phyloP scores from a whole-genome alignment of 805 yeast species.

The Ogataea paradorogensis region DNA sequence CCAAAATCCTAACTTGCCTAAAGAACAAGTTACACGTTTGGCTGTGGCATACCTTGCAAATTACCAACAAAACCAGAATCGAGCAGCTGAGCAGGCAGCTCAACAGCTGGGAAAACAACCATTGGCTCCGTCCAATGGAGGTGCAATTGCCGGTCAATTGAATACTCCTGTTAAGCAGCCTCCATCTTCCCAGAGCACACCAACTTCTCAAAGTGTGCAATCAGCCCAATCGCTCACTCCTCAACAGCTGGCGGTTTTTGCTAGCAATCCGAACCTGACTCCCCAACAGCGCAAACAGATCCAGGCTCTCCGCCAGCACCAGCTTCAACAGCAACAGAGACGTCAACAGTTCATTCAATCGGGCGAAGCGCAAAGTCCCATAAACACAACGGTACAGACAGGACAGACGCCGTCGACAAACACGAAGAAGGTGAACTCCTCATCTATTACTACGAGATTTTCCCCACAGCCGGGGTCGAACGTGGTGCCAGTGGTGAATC shows the following conservation, averaged over 20 bases:
- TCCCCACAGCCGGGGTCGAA: conserved; percentile 30
- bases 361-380: conserved; percentile 14
- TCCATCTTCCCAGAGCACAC: conserved; percentile 9
- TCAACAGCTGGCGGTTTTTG: conserved; percentile 28
- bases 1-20: conserved; percentile 60
- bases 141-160: conserved; percentile 18
- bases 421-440: conserved; percentile 20
- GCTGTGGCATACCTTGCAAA: conserved; percentile 64
- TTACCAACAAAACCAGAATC: conserved; percentile 49
- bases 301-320: conserved; percentile 39
- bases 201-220: conserved; percentile 1
- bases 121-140: conserved; percentile 12
- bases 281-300: conserved; percentile 45
- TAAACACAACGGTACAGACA: conserved; percentile 15
- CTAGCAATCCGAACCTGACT: conserved; percentile 38
- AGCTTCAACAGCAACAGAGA: conserved; percentile 25
- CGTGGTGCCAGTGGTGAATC: conserved; percentile 15
- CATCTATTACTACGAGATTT: conserved; percentile 29
- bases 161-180: conserved; percentile 15
- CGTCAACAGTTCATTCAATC: conserved; percentile 19
- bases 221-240: conserved; percentile 18
- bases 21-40: conserved; percentile 61
- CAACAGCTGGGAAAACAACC: conserved; percentile 11
- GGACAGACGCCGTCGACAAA: conserved; percentile 17
- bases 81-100: conserved; percentile 27